Percentiles rank a stretch among this genome's conserved stretches.
phyloP scores from a whole-genome alignment of 2,329 filamentous ascomycete genomes.

The Pestalotiopsis sp. region DNA sequence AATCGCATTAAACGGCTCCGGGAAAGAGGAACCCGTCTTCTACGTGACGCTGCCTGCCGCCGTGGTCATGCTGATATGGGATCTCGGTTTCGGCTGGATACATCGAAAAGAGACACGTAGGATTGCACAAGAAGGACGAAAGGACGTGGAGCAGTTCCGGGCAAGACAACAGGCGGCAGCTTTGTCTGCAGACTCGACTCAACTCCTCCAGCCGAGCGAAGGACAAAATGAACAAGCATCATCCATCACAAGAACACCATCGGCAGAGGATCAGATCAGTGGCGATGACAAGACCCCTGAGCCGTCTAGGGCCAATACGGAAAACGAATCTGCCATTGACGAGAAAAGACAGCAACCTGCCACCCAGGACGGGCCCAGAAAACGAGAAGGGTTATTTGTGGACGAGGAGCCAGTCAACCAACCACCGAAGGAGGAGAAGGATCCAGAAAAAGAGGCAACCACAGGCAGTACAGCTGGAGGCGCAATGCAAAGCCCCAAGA shows the following conservation, averaged over 20 bases:
- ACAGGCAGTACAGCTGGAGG: neutral
- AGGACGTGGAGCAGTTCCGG: slow-evolving; percentile 46
- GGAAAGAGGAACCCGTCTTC: slow-evolving; percentile 59
- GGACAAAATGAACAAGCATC: neutral
- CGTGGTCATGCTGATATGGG: slow-evolving; percentile 69
- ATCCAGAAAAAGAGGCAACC: slow-evolving; percentile 15
- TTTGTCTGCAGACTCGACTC: slow-evolving; percentile 14
- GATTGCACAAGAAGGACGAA: slow-evolving; percentile 58
- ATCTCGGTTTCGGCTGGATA: slow-evolving; percentile 64
- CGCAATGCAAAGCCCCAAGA: slow-evolving; percentile 11
- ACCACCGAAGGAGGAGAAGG: neutral
- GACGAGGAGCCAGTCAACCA: neutral
- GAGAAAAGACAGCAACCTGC: slow-evolving; percentile 12
- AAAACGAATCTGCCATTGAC: slow-evolving; percentile 7
- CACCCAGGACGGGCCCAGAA: neutral
- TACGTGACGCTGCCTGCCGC: slow-evolving; percentile 72
- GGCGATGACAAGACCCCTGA: neutral
- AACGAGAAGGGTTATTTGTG: neutral
- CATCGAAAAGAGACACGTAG: slow-evolving; percentile 63
- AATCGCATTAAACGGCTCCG: slow-evolving; percentile 63
- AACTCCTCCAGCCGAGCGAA: neutral
- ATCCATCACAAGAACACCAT: neutral
- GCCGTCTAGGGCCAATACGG: slow-evolving; percentile 7
- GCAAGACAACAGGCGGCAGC: slow-evolving; percentile 36
- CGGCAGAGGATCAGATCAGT: neutral